Evolutionary conservation across 805 yeast species (phyloP), one percentile per base, ranked within the genome.

Genomic region (Kluyveromyces wickerhamii): DNA sequence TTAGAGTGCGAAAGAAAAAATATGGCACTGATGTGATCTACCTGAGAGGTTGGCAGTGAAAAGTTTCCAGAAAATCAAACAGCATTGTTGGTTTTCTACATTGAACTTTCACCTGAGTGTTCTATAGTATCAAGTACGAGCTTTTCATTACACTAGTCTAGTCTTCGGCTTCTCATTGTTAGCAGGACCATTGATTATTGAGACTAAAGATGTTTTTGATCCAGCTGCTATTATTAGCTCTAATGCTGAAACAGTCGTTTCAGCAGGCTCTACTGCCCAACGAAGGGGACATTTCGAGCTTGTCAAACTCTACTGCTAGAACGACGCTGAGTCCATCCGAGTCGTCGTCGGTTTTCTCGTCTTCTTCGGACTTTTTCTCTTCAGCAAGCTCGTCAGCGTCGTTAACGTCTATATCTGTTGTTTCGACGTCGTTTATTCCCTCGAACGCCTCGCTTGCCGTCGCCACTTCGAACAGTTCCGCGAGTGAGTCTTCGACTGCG

Each of bases 201-300:
- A n/a, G n/a, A n/a, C n/a, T n/a, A n/a, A n/a, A n/a, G n/a, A n/a
- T n/a, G 22, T 28, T 28, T 28, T 15, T 17, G 21, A 17, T 23
- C 11, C 21, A n/a, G 31, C 21, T 34, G 30, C 41, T 38, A 38
- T 38, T 38, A 29, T 38, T 38, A 31, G 41, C 38, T 20, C 34
- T 29, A 14, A 29, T 19, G 27, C 19, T 34, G 21, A 35, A 25
- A 24, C 21, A 27, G 20, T 32, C 40, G 23, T 12, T 33, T 7
- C 37, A 37, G 22, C 40, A 37, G 21, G n/a, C n/a, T n/a, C n/a
- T n/a, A n/a, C n/a, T n/a, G n/a, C n/a, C n/a, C n/a, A n/a, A n/a
- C n/a, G 36, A 25, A 21, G 17, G 16, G 10, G 34, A 23, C 18
- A 35, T 17, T 15, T 25, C 16, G 10, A 26, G 33, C 12, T 25